phyloP scores from a whole-genome alignment of 2,329 filamentous ascomycete species.

The Myriosclerotinia curreyana region DNA sequence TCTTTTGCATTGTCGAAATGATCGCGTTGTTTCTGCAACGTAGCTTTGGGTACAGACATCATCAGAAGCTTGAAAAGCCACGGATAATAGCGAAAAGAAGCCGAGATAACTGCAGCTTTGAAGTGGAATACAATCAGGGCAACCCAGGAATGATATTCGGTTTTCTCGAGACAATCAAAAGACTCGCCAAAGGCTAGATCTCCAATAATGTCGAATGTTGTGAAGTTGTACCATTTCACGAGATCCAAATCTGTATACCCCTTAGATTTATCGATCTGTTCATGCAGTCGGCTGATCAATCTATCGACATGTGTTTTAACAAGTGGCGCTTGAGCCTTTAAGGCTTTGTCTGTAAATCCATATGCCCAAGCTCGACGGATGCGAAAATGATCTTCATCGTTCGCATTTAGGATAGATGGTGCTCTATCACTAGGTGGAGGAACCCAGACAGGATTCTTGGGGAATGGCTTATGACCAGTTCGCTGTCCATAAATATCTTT shows the following conservation, averaged over 20 bases:
- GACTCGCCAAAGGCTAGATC: constrained; percentile 46
- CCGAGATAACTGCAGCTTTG: constrained; percentile 26
- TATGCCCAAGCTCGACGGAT: constrained; percentile 34
- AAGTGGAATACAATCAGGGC: constrained; percentile 32
- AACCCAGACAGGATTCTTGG: constrained; percentile 10
- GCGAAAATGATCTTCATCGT: constrained; percentile 29
- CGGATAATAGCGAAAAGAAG: constrained; percentile 26
- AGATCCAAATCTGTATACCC: constrained; percentile 28
- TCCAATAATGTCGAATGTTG: constrained; percentile 43
- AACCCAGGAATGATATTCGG: constrained; percentile 36
- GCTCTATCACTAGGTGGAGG: neutral
- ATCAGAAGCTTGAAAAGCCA: constrained; percentile 20
- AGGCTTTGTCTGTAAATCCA: constrained; percentile 37
- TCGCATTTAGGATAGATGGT: constrained; percentile 6
- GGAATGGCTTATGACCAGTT: neutral
- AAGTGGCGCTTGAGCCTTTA: constrained; percentile 38
- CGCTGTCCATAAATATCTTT: constrained; percentile 17
- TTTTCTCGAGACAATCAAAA: constrained; percentile 39
- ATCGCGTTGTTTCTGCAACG: constrained; percentile 25
- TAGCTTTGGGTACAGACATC: constrained; percentile 17
- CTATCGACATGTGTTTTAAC: constrained; percentile 23
- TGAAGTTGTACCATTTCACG: constrained; percentile 40
- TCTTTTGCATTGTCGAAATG: constrained; percentile 29
- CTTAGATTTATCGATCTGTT: constrained; percentile 12
- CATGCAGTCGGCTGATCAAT: constrained; percentile 17